Base-by-base conservation (phyloP, 2,329 filamentous ascomycete species). In the Chaetomium strumarium region DNA sequence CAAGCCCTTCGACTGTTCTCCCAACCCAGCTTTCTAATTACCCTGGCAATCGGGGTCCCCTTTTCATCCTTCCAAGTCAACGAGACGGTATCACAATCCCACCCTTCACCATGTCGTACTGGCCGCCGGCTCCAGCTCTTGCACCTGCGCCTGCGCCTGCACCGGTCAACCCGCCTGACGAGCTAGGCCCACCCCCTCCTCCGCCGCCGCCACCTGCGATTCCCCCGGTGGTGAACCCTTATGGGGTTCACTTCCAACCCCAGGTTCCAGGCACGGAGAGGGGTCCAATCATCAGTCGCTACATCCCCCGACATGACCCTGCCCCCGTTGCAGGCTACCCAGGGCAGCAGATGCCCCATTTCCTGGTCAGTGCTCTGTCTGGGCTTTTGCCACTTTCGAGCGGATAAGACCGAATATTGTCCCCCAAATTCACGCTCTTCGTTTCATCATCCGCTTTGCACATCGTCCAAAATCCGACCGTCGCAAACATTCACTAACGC, bases 251-350 rank as follows among this genome's bases (percentile, higher is more conserved):
- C 63, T 83, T 78, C 60, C 77, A 83, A 61, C 81, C 80, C 1
- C 79, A 77, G 29, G 77, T 80, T 14, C 78, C 79, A 3, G 77
- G 81, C 58, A 81, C 79, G 14, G 76, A 75, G 40, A 72, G 75
- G 62, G 81, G 80, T 3, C 74, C 78, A 2, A 77, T 78, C 52
- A 62, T 72, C 29, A 79, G 84, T 57, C 72, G 73, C 17, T 83
- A 81, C 59, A 67, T 77, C 48, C 80, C 81, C 56, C 78, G 77
- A 40, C 72, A 70, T 59, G 79, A 81, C 60, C 41, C 46, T 39
- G 3, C 11, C 8, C 19, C 20, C 10, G 17, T 31, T 19, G 51
- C 33, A 20, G 51, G n/a, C 6, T 55, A 16, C 38, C 30, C 53
- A 12, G 42, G 38, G n/a, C 38, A 46, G n/a, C 54, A 47, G 39